These are phyloP conservation scores for Aureobasidium sp. DNA, from an alignment of 2,329 filamentous ascomycete species.

Conservation along the genomic window DNA sequence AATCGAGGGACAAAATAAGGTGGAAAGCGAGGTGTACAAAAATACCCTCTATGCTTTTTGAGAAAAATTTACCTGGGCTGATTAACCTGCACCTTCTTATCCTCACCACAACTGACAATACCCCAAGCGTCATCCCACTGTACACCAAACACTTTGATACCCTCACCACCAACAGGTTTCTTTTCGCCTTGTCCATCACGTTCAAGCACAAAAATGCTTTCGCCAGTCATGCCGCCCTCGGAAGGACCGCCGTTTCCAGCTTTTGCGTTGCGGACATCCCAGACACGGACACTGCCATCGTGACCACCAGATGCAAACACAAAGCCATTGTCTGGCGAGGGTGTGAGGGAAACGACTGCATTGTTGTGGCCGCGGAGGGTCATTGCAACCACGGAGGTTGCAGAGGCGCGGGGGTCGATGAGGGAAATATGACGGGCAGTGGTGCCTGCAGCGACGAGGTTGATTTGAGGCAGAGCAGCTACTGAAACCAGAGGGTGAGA, in stretches of 20 bases:
- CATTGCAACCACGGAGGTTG: slow-evolving; percentile 82
- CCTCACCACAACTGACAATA: slow-evolving; percentile 92
- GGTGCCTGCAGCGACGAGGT: slow-evolving; percentile 78
- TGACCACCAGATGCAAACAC: slow-evolving; percentile 85
- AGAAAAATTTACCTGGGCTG: slow-evolving; percentile 39
- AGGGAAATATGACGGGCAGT: slow-evolving; percentile 89
- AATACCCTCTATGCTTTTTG: background rate
- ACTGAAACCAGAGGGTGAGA: slow-evolving; percentile 86
- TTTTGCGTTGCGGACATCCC: slow-evolving; percentile 72
- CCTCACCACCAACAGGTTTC: slow-evolving; percentile 75
- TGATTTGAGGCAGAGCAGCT: slow-evolving; percentile 72
- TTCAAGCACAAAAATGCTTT: slow-evolving; percentile 80
- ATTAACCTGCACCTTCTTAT: slow-evolving; percentile 96
- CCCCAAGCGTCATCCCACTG: slow-evolving; percentile 88
- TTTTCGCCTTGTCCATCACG: slow-evolving; percentile 73
- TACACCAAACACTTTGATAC: slow-evolving; percentile 90
- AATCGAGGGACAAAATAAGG: too few relatives aligned
- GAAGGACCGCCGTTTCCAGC: slow-evolving; percentile 54
- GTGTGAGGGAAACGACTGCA: slow-evolving; percentile 65
- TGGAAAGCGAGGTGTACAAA: background rate
- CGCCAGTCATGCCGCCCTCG: slow-evolving; percentile 62
- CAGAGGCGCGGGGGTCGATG: slow-evolving; percentile 87
- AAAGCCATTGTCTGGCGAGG: slow-evolving; percentile 75
- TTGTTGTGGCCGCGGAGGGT: slow-evolving; percentile 94
- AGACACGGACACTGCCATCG: slow-evolving; percentile 92